A percentile compares a stretch with the other conserved stretches of the same genome.
phyloP scores from a whole-genome alignment of 257 asterid genomes.

The Capsicum rhomboideum region DNA sequence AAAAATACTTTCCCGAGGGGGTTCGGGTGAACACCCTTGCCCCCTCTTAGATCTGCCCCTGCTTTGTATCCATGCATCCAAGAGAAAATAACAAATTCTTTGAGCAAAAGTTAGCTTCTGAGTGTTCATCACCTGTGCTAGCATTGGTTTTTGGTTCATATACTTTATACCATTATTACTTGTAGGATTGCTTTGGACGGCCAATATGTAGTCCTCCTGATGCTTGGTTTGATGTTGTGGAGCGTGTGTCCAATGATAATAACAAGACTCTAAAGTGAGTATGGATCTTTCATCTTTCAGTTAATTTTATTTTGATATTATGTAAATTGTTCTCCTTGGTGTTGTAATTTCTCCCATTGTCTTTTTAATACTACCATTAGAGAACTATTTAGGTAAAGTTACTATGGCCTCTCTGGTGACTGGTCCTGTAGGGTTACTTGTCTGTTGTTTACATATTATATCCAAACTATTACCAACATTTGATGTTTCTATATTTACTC shows the following conservation, averaged over 20 bases:
- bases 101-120: not conserved
- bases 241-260: constrained; percentile 83
- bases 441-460: not conserved
- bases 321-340: not conserved
- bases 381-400: not conserved
- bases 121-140: not conserved
- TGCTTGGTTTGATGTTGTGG: constrained; percentile 99
- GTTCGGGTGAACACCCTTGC: no score
- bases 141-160: not conserved
- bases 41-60: no score
- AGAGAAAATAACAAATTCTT: not conserved
- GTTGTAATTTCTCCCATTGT: not conserved
- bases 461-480: not conserved
- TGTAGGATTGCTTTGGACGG: constrained; percentile 94
- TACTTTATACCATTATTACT: not conserved
- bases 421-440: not conserved
- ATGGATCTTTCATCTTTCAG: not conserved
- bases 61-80: not conserved
- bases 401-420: not conserved
- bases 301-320: not conserved
- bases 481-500: not conserved
- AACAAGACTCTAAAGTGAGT: constrained; percentile 87
- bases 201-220: constrained; percentile 98
- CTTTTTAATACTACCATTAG: not conserved
- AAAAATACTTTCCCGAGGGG: no score